These are phyloP conservation scores for Penicillium arizonense DNA, from an alignment of 495 filamentous ascomycete genomes.

Conservation along the genomic window DNA sequence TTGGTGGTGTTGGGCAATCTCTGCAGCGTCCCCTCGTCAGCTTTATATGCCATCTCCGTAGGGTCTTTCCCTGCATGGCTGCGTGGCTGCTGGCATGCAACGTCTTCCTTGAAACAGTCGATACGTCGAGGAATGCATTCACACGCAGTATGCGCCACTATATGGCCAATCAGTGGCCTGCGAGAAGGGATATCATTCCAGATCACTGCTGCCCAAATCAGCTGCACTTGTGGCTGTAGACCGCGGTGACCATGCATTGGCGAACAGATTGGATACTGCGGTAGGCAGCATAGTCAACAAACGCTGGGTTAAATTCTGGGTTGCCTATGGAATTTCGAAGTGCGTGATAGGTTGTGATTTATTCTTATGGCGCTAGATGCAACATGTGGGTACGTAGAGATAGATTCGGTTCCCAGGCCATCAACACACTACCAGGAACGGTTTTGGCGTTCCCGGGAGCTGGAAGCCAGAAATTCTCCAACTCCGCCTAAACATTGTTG, in stretches of 20 bases:
- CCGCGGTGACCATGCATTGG: neutral
- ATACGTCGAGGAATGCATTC: neutral
- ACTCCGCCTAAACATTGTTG: too few species aligned
- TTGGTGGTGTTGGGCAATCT: neutral
- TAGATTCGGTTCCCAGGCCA: too few species aligned
- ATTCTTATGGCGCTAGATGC: too few species aligned
- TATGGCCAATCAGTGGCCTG: neutral
- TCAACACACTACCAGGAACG: too few species aligned
- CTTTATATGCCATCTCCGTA: neutral
- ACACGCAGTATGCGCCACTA: neutral
- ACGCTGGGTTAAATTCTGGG: too few species aligned
- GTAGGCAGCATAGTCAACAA: too few species aligned
- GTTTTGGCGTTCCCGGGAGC: too few species aligned
- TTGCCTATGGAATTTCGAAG: too few species aligned
- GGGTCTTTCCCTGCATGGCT: neutral
- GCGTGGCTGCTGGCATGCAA: neutral
- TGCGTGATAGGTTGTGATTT: too few species aligned
- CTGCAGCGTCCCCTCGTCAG: constrained; percentile 1
- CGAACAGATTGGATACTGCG: too few species aligned
- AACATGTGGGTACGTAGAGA: too few species aligned
- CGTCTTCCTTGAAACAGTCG: neutral
- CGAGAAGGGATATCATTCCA: neutral
- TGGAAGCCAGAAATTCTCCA: too few species aligned
- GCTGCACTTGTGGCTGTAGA: neutral
- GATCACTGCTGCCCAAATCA: neutral